Conservation (phyloP, 2,329 filamentous ascomycete genomes). For the Aureobasidium sp. region DNA sequence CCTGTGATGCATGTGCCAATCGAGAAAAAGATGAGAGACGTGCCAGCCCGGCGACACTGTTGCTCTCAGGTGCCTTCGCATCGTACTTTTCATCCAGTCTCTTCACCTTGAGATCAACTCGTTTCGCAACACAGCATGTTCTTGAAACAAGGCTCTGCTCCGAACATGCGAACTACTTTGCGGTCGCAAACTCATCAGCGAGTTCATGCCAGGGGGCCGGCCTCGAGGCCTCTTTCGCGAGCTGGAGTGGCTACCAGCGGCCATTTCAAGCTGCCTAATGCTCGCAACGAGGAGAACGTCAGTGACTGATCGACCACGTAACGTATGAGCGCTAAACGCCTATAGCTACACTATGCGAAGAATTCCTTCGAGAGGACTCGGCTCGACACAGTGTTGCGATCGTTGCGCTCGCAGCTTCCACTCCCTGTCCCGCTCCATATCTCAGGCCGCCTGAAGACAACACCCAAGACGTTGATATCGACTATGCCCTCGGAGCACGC, state of each 20-base stretch:
- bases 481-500: slow-evolving; percentile 1
- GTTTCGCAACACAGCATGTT: too few species aligned
- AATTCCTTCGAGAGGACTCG: neutral
- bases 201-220: too few species aligned
- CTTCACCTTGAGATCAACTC: too few species aligned
- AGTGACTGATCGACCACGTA: too few species aligned
- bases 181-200: neutral
- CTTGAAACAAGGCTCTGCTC: too few species aligned
- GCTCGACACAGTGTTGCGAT: neutral
- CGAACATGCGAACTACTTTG: too few species aligned
- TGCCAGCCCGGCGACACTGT: too few species aligned
- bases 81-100: neutral
- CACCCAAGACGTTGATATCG: neutral
- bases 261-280: slow-evolving; percentile 8
- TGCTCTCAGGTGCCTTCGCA: neutral
- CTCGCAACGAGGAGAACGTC: slow-evolving; percentile 9
- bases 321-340: too few species aligned
- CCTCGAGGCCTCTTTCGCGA: neutral
- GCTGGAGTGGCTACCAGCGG: slow-evolving; percentile 8
- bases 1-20: too few species aligned
- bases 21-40: too few species aligned
- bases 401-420: neutral
- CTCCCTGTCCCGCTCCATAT: neutral
- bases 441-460: neutral
- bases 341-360: neutral